Evolutionary conservation across 1,139 yeast genomes (phyloP).

Genomic region (Sugiyamaella grinbergsii): DNA sequence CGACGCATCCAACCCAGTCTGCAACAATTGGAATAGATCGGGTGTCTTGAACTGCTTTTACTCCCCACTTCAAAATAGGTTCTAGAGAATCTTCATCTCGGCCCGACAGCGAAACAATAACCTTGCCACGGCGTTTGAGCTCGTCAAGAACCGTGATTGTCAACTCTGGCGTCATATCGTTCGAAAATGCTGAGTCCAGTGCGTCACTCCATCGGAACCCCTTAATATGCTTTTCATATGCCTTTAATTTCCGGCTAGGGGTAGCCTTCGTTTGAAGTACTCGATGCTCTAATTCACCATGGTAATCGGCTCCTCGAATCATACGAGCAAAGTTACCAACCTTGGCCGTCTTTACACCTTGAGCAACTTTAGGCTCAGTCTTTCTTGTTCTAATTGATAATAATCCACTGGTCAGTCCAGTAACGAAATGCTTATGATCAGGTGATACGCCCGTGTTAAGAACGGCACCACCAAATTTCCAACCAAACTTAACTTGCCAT

Average conservation of each 20-base stretch:
- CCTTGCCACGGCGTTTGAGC: slow-evolving; percentile 83
- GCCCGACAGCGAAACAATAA: slow-evolving; percentile 71
- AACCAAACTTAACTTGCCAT: slow-evolving; percentile 93
- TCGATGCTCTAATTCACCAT: slow-evolving; percentile 84
- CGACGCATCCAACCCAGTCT: slow-evolving; percentile 79
- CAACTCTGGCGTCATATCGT: slow-evolving; percentile 76
- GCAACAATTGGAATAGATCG: slow-evolving; percentile 73
- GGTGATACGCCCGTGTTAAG: slow-evolving; percentile 90
- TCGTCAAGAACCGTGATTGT: slow-evolving; percentile 82
- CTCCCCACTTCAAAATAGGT: slow-evolving; percentile 84
- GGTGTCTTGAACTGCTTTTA: slow-evolving; percentile 72
- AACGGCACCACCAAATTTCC: slow-evolving; percentile 96
- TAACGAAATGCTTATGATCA: slow-evolving; percentile 82
- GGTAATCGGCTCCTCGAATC: slow-evolving; percentile 89
- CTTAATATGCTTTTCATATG: slow-evolving; percentile 79
- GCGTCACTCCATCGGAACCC: slow-evolving; percentile 94
- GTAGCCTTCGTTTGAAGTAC: slow-evolving; percentile 49
- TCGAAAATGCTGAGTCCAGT: slow-evolving; percentile 76
- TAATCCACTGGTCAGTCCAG: slow-evolving; percentile 91
- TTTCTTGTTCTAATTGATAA: slow-evolving; percentile 86
- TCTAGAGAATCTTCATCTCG: slow-evolving; percentile 85
- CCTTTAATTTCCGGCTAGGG: slow-evolving; percentile 63
- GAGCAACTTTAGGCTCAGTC: slow-evolving; percentile 60
- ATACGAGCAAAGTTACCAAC: slow-evolving; percentile 66
- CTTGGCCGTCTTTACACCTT: slow-evolving; percentile 48